Conservation (phyloP, 129 eudicot genomes). For the Pulicaria dysenterica region DNA sequence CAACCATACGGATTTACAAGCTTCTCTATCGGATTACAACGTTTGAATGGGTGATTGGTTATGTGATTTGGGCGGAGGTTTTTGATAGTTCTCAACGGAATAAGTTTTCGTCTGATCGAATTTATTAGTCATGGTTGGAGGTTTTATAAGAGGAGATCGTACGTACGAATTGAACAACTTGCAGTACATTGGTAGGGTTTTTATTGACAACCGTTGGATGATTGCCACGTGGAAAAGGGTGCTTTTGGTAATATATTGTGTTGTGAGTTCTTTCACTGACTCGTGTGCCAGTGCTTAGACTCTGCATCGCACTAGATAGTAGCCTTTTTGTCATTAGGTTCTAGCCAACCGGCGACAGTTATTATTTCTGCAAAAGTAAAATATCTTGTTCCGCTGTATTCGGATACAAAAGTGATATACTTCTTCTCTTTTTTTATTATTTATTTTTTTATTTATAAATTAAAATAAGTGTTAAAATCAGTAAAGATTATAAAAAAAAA, state of each 20-base stretch:
- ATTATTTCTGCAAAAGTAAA: no score
- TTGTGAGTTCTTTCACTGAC: neutral
- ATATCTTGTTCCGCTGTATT: no score
- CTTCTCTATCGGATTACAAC: neutral
- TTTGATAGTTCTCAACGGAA: neutral
- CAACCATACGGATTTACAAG: slow-evolving; percentile 44
- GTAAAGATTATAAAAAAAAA: no score
- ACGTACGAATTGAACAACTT: slow-evolving; percentile 18
- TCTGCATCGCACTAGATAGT: neutral
- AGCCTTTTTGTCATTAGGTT: neutral
- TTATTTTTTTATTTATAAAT: no score
- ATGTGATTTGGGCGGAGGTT: neutral
- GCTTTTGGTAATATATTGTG: neutral
- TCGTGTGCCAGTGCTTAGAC: neutral
- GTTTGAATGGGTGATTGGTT: neutral
- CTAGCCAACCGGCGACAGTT: neutral
- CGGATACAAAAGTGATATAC: no score
- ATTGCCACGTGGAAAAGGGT: slow-evolving; percentile 20
- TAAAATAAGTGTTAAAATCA: no score
- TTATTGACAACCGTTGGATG: slow-evolving; percentile 33
- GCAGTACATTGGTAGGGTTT: slow-evolving; percentile 20
- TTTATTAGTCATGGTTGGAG: slow-evolving; percentile 9
- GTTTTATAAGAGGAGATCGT: slow-evolving; percentile 24
- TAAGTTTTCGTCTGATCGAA: neutral
- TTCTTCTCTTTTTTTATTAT: no score